Base-by-base conservation (phyloP, 768 basidiomycete genomes). In the Russula vinacea region DNA sequence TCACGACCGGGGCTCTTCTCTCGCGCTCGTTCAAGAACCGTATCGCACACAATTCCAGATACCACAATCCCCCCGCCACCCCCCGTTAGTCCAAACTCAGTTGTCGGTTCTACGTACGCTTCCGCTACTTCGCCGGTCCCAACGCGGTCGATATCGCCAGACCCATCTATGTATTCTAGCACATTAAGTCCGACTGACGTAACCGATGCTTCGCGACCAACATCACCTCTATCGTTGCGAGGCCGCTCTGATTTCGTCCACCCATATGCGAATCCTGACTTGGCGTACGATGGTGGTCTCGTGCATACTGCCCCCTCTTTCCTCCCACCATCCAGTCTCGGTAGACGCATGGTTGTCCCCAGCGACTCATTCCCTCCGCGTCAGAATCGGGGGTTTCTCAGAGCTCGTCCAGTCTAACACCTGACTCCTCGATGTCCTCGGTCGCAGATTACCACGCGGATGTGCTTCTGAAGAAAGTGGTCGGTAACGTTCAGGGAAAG, bases 201-300 rank as follows among this genome's bases (percentile, higher is more conserved):
- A 29, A 68, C 62, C 16, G 58, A 65, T 16, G 19, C 61, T 7
- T 73, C 73, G 4, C 70, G 71, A 17, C 58, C 70, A 7, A 57
- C 54, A 13, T 65, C 71, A 11, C 65, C 70, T 6, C 24, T 59
- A 4, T 60, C 69, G 11, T 65, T 56, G 13, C 62, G 58, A 1
- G 51, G 58, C 2, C 69, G 62, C 8, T 68, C 72, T 22, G 74
- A 76, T 19, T 79, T 77, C 61, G 70, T 81, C 44, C 90, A 92
- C 75, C 90, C 90, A 32, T 92, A 90, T 72, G 90, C 90, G 58
- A 90, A 92, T 69, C 89, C 90, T 9, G 87, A 90, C 66, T 76
- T 89, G 51, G 82, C 81, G 37, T 72, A 75, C 32, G 75, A 76
- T 42, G n/a, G 35, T 22, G 50, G 56, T 49, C 57, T 53, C 5